phyloP scores from a whole-genome alignment of 2,329 filamentous ascomycete species.

The Aspergillus pseudoglaucus region DNA sequence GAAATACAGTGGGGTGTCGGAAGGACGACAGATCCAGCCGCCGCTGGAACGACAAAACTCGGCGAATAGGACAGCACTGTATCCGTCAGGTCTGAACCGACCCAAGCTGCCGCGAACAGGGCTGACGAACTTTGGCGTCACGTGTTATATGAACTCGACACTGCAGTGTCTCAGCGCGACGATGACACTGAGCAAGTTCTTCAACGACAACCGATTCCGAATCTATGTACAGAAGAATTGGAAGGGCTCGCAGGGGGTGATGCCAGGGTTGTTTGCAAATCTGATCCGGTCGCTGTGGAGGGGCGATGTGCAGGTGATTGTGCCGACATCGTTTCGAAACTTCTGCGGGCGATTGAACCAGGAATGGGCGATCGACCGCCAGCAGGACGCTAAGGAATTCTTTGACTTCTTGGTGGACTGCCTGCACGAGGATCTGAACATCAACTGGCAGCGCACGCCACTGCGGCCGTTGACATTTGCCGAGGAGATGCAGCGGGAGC shows the following conservation, averaged over 20 bases:
- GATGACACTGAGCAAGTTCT: constrained; percentile 55
- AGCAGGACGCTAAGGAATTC: constrained; percentile 91
- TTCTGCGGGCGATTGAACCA: constrained; percentile 60
- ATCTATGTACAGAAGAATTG: constrained; percentile 57
- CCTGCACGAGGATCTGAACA: constrained; percentile 80
- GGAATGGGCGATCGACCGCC: constrained; percentile 65
- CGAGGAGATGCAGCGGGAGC: constrained; percentile 56
- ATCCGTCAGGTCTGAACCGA: constrained; percentile 36
- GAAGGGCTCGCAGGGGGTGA: constrained; percentile 59
- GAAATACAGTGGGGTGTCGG: constrained; percentile 76
- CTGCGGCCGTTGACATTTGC: constrained; percentile 52
- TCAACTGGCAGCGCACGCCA: constrained; percentile 53
- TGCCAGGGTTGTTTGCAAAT: constrained; percentile 57
- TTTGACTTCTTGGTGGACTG: constrained; percentile 74
- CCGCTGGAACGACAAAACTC: constrained; percentile 41
- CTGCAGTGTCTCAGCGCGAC: constrained; percentile 78
- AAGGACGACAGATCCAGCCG: constrained; percentile 46
- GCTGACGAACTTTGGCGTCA: constrained; percentile 71
- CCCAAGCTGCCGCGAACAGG: constrained; percentile 60
- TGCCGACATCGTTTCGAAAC: constrained; percentile 57
- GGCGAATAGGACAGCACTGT: constrained; percentile 38
- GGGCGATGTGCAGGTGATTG: constrained; percentile 45
- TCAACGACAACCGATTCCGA: constrained; percentile 56
- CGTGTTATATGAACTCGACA: constrained; percentile 89
- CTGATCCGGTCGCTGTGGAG: constrained; percentile 59